Conservation (phyloP, 75 land plant species). For the Larix kaempferi region DNA sequence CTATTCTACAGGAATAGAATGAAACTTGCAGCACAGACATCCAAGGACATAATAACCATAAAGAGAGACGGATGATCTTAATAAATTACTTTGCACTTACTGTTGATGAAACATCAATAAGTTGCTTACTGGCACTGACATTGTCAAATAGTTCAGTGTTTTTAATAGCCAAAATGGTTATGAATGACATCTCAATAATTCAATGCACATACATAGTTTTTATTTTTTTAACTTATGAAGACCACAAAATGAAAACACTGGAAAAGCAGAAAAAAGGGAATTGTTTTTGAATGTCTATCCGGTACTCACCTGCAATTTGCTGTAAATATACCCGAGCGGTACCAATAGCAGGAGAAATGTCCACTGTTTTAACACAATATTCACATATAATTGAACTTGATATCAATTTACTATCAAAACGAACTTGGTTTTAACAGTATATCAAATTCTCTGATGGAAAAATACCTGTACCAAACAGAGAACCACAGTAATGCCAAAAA, state of each 20-base stretch:
- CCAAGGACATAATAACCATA: too few relatives aligned
- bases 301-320: slow-evolving; percentile 65
- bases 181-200: background rate
- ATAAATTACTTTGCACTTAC: too few relatives aligned
- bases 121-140: background rate
- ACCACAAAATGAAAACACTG: background rate
- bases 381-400: background rate
- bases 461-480: slow-evolving; percentile 47
- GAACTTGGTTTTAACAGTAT: slow-evolving; percentile 32
- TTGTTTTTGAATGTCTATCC: background rate
- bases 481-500: slow-evolving; percentile 70
- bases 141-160: background rate
- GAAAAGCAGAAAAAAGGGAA: background rate
- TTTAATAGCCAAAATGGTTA: background rate
- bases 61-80: too few relatives aligned
- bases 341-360: slow-evolving; percentile 63
- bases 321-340: slow-evolving; percentile 76
- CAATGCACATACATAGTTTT: background rate
- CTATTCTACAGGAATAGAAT: too few relatives aligned
- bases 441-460: slow-evolving; percentile 21
- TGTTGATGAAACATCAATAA: too few relatives aligned
- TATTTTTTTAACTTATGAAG: background rate
- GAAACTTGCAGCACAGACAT: too few relatives aligned
- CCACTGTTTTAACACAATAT: slow-evolving; percentile 43
- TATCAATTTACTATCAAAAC: background rate